Evolutionary conservation across 306 rosid species (phyloP), one percentile per base, ranked within the genome.

Genomic region (Castanea crenata): DNA sequence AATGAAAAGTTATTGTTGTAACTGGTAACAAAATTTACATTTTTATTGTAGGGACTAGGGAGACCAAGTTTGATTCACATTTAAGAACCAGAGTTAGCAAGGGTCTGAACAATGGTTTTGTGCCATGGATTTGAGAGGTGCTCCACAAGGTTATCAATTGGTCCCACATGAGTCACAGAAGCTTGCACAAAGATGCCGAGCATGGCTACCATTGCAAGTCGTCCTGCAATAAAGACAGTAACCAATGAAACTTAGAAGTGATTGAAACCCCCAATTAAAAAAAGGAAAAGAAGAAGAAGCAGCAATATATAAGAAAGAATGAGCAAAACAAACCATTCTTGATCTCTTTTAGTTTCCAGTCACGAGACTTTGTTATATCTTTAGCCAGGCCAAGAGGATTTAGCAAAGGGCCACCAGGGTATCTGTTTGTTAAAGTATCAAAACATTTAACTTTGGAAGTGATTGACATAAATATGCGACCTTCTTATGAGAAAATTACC

Each of bases 71-170:
- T 13, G 29, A 64, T 4, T 80, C 52, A 63, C 71, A 77, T 76
- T 81, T 74, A 87, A 34, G 93, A 85, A 41, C 83, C 72, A 62
- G 86, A 86, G 84, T 74, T 83, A 5, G 91, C 86, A 58, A 91
- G 86, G 27, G 89, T 93, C 79, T 95, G 99, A 82, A 95, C 49
- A 72, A 95, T 79, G 29, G 97, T 95, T 82, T 77, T 90, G 87
- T 95, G 99, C 95, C 97, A 92, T 69, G 97, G 99, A 89, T 95
- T 83, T 11, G 95, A 90, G 78, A 95, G 94, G 84, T 95, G 99
- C 79, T 87, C 91, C 85, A 90, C 80, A 83, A 95, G 99, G 85
- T 92, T 95, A 51, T 95, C 98, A 69, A 95, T 83, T n/a, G 97
- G 99, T 59, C 99, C 98, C 38, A 80, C 93, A 78, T 90, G 97